Evolutionary conservation across 2,329 filamentous ascomycete species (phyloP).

Genomic region (Monosporascus sp.): DNA sequence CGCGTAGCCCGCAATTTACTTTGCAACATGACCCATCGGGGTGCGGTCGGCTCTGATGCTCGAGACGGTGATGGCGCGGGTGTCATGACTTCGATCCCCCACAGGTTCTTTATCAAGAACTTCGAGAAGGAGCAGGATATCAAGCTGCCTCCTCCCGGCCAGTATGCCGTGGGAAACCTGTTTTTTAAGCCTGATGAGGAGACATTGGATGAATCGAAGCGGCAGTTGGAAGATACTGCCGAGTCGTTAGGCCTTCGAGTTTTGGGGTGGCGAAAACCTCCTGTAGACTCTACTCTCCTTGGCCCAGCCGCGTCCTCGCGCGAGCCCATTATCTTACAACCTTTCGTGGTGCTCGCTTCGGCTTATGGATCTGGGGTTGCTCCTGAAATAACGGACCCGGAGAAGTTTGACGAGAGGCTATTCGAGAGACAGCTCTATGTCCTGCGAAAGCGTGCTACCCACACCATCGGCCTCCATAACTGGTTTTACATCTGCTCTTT

Average conservation of each 20-base stretch:
- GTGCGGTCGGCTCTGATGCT: conserved; percentile 94
- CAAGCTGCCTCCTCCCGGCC: conserved; percentile 78
- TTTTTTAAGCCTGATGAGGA: conserved; percentile 98
- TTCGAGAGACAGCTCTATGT: conserved; percentile 95
- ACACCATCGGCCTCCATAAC: conserved; percentile 91
- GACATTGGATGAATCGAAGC: conserved; percentile 82
- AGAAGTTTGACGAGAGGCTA: conserved; percentile 74
- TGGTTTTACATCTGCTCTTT: conserved; percentile 99
- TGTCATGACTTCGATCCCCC: conserved; percentile 98
- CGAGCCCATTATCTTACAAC: conserved; percentile 92
- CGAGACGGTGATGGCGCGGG: conserved; percentile 97
- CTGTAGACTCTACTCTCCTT: conserved; percentile 86
- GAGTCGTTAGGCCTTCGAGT: conserved; percentile 82
- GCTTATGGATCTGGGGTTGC: conserved; percentile 77
- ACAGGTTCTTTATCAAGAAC: conserved; percentile 98
- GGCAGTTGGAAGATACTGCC: conserved; percentile 90
- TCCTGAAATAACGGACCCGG: conserved; percentile 71
- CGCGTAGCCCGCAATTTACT: conserved; percentile 76
- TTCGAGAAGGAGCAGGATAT: conserved; percentile 88
- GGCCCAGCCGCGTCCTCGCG: conserved; percentile 89
- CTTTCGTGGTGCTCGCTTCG: conserved; percentile 83
- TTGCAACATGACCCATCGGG: conserved; percentile 99
- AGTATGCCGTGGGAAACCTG: conserved; percentile 95
- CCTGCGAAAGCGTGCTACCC: conserved; percentile 88
- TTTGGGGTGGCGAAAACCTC: conserved; percentile 93